Evolutionary conservation across 2,329 filamentous ascomycete species (phyloP), one percentile per base, ranked within the genome.

Genomic region (Cordyceps militaris): DNA sequence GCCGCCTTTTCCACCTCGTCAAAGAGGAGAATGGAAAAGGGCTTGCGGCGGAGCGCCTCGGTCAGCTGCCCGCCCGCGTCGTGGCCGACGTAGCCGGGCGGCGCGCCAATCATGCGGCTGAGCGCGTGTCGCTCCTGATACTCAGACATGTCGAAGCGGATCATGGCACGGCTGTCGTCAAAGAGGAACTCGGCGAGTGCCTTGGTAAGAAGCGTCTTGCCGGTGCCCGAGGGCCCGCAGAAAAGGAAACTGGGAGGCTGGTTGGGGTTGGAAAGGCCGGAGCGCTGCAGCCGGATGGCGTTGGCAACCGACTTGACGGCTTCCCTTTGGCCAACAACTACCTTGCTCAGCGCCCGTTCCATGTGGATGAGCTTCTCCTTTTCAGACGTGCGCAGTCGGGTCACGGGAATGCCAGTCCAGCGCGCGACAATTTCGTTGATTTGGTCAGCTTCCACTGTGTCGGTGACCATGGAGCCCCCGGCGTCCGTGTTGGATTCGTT

Each of bases 131-230:
- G 87, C 74, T 99, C 94, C 73, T 99, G 95, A 73, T 99, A 99
- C 74, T 99, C 94, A 5, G 93, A 97, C 94, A 99, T 99, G 71
- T 99, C 94, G 76, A 99, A 96, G 40, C 94, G 88, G 66, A 99
- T 96, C 94, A 99, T 97, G 34, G 93, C 80, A 77, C 97, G 97
- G 26, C 93, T 77, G 65, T 99, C 94, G 70, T 99, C 94, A 76
- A 99, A 99, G 28, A 99, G 79, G 78, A 99, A 99, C 72, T 99
- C 94, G 50, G 94, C 94, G 60, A 99, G 81, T 16, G 93, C 94
- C 75, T 99, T 99, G 63, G 93, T 97, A 59, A 99, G 85, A 21
- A 99, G 79, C 19, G 94, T 99, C 77, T 99, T 99, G 79, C 94
- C 94, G 13, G 94, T 99, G 78, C 94, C 94, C 0, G 93, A 97